These are phyloP conservation scores for Leishmania major DNA, from an alignment of 208 protist genomes.

Conservation along the genomic window DNA sequence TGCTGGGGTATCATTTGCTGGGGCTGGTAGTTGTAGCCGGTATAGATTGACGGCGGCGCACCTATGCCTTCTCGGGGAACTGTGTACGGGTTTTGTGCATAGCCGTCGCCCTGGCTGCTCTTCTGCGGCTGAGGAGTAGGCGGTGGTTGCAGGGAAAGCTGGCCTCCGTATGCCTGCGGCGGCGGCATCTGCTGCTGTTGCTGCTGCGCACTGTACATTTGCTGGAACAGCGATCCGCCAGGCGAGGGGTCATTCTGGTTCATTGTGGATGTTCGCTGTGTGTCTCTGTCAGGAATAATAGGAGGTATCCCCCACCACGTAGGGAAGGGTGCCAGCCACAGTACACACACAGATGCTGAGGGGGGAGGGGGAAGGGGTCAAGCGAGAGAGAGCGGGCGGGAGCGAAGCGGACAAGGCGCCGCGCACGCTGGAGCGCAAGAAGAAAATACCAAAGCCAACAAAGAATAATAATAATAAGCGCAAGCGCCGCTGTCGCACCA, in stretches of 20 bases:
- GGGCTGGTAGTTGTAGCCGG: slow-evolving; percentile 24
- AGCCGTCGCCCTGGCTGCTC: slow-evolving; percentile 11
- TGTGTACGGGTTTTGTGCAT: not conserved
- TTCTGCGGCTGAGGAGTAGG: slow-evolving; percentile 39
- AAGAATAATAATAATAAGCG: not conserved
- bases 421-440: too few relatives aligned
- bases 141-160: not conserved
- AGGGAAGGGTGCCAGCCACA: not conserved
- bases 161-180: slow-evolving; percentile 23
- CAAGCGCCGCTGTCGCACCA: not conserved
- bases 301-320: not conserved
- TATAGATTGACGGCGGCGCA: not conserved
- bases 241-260: slow-evolving; percentile 15
- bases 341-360: not conserved
- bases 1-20: slow-evolving; percentile 25
- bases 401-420: not conserved
- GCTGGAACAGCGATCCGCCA: slow-evolving; percentile 74
- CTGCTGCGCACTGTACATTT: slow-evolving; percentile 78
- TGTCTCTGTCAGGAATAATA: not conserved
- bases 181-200: slow-evolving; percentile 33
- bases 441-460: too few relatives aligned
- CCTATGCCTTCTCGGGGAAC: too few relatives aligned
- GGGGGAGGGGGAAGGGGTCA: not conserved
- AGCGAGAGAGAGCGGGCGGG: not conserved
- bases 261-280: not conserved